Evolutionary conservation across 345 rosid species (phyloP).

Genomic region (Linum usitatissimum): DNA sequence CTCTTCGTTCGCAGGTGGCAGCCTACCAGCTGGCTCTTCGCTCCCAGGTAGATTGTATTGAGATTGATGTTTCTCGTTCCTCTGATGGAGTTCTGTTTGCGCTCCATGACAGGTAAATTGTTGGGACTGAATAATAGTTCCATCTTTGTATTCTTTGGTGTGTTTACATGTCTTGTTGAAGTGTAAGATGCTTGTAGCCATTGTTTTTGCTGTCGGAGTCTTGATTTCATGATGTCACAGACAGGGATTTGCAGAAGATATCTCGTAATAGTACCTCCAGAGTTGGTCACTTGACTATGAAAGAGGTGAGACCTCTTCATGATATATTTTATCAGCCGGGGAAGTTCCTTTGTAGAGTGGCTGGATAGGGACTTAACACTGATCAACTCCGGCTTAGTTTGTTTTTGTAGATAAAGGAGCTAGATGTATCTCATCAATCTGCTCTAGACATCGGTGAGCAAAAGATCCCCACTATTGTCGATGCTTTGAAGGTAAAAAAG

Average conservation of each 20-base stretch:
- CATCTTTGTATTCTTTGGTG: not conserved
- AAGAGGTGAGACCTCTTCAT: slow-evolving; percentile 45
- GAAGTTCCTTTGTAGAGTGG: no score
- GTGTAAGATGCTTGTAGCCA: not conserved
- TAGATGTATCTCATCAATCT: slow-evolving; percentile 29
- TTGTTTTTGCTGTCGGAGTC: slow-evolving; percentile 14
- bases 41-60: slow-evolving; percentile 80
- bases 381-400: slow-evolving; percentile 13
- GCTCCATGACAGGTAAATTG: slow-evolving; percentile 69
- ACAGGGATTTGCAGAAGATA: slow-evolving; percentile 94
- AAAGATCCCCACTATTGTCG: slow-evolving; percentile 57
- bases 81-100: slow-evolving; percentile 81
- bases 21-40: slow-evolving; percentile 60
- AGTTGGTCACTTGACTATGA: slow-evolving; percentile 64
- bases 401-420: slow-evolving; percentile 52
- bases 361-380: not conserved
- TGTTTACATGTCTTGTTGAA: not conserved
- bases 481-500: slow-evolving; percentile 59
- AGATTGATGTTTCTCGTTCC: slow-evolving; percentile 91
- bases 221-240: slow-evolving; percentile 38
- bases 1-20: slow-evolving; percentile 39
- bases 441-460: slow-evolving; percentile 26
- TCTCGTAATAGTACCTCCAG: slow-evolving; percentile 54
- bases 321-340: no score
- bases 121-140: not conserved